Percentiles rank a stretch among this genome's conserved stretches.
Conservation (phyloP, 305 asterid species). For the Rubia balearica region DNA sequence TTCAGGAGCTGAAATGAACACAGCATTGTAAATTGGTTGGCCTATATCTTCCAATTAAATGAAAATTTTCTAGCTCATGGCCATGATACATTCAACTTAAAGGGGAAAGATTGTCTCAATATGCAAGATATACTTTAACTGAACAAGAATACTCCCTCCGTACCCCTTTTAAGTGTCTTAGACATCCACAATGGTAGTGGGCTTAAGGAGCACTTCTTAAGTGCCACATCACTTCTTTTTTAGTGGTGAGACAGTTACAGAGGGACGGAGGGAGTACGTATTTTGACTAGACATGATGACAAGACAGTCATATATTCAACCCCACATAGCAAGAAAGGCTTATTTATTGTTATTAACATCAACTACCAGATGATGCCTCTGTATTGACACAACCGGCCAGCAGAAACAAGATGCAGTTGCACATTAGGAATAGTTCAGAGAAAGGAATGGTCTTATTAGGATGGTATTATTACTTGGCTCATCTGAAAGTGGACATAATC, state of each 20-base stretch:
- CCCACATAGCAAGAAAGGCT: background rate
- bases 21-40: background rate
- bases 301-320: background rate
- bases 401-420: background rate
- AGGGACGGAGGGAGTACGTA: background rate
- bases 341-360: background rate
- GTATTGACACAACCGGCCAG: background rate
- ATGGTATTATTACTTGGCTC: background rate
- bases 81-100: background rate
- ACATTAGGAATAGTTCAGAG: background rate
- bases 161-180: too few relatives aligned
- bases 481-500: conserved; percentile 5
- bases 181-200: too few relatives aligned
- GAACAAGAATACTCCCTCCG: too few relatives aligned
- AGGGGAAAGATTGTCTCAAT: background rate
- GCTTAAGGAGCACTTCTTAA: too few relatives aligned
- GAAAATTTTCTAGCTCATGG: too few relatives aligned
- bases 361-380: background rate
- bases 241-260: too few relatives aligned
- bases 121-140: background rate
- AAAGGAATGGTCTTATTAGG: background rate
- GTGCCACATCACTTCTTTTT: too few relatives aligned
- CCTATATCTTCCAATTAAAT: background rate
- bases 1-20: background rate
- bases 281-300: background rate